Percentiles rank a stretch among this genome's conserved stretches.
Conservation (phyloP, 1,139 yeast genomes). For the Zygoascus meyerae region DNA sequence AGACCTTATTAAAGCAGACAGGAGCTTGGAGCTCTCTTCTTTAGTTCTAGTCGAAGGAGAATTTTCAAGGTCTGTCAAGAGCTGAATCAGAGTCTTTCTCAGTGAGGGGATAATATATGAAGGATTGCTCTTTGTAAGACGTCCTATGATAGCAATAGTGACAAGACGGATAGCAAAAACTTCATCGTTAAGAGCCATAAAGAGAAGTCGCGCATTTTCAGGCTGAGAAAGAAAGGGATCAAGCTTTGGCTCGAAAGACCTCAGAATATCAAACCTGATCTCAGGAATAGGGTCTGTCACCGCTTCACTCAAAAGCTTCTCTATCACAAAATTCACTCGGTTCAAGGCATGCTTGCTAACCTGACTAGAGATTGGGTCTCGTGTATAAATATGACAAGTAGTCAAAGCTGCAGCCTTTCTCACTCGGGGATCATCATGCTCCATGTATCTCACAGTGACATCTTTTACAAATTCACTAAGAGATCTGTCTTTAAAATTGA, state of each 20-base stretch:
- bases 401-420: constrained; percentile 82
- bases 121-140: constrained; percentile 81
- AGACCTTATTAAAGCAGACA: constrained; percentile 67
- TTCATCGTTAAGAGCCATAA: constrained; percentile 90
- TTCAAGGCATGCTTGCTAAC: constrained; percentile 77
- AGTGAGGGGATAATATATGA: constrained; percentile 93
- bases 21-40: constrained; percentile 78
- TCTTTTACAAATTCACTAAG: constrained; percentile 81
- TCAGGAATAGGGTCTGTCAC: constrained; percentile 90
- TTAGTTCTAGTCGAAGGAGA: constrained; percentile 68
- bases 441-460: constrained; percentile 75
- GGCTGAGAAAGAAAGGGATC: constrained; percentile 95
- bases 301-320: constrained; percentile 71
- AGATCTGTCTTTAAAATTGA: constrained; percentile 69
- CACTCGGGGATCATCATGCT: constrained; percentile 71
- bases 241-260: constrained; percentile 64
- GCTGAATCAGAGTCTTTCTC: constrained; percentile 77
- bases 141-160: constrained; percentile 76
- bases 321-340: constrained; percentile 81
- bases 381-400: constrained; percentile 69
- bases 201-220: constrained; percentile 74
- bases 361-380: constrained; percentile 81
- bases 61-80: constrained; percentile 77
- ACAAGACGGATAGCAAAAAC: constrained; percentile 74
- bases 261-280: constrained; percentile 72